Evolutionary conservation across 768 basidiomycete genomes (phyloP).

Genomic region (Leucogyrophana mollusca): DNA sequence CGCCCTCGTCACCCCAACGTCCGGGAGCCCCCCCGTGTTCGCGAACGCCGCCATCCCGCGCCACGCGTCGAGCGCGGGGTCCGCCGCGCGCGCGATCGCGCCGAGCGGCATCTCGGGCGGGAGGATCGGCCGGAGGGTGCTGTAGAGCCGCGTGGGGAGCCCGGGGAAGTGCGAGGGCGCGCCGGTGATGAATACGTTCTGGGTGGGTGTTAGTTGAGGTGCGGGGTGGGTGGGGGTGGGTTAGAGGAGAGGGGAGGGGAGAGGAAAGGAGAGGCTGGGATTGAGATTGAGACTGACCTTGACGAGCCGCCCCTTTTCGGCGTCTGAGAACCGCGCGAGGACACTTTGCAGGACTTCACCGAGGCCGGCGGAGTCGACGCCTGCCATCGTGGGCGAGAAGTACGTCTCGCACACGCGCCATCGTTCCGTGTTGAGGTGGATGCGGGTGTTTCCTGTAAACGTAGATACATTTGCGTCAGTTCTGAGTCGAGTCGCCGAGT

Average conservation of each 20-base stretch:
- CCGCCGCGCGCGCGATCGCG: constrained; percentile 55
- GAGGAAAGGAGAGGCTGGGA: not conserved
- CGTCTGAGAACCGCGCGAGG: constrained; percentile 65
- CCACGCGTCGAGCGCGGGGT: constrained; percentile 83
- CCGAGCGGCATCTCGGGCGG: constrained; percentile 75
- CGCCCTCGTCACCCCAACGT: constrained; percentile 61
- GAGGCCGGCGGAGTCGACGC: constrained; percentile 90
- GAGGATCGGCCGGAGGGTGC: constrained; percentile 77
- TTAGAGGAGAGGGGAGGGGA: not conserved
- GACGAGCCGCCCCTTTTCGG: constrained; percentile 70
- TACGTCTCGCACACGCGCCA: constrained; percentile 91
- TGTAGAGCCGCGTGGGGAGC: constrained; percentile 63
- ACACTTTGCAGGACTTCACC: constrained; percentile 90
- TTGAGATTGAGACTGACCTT: constrained; percentile 47
- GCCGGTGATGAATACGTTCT: constrained; percentile 93
- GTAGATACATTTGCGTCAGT: no score
- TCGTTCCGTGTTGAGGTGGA: constrained; percentile 88
- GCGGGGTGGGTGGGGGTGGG: not conserved
- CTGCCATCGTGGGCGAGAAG: constrained; percentile 93
- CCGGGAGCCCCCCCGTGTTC: constrained; percentile 45
- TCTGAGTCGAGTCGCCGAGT: no score
- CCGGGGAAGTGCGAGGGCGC: constrained; percentile 74
- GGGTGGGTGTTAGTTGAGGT: not conserved
- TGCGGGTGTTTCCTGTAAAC: constrained; percentile 57
- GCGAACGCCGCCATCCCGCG: constrained; percentile 85